A percentile compares a stretch with the other conserved stretches of the same genome.
These are phyloP conservation scores for Naganishia cerealis DNA, from an alignment of 1,284 basidiomycete species.

Conservation along the genomic window DNA sequence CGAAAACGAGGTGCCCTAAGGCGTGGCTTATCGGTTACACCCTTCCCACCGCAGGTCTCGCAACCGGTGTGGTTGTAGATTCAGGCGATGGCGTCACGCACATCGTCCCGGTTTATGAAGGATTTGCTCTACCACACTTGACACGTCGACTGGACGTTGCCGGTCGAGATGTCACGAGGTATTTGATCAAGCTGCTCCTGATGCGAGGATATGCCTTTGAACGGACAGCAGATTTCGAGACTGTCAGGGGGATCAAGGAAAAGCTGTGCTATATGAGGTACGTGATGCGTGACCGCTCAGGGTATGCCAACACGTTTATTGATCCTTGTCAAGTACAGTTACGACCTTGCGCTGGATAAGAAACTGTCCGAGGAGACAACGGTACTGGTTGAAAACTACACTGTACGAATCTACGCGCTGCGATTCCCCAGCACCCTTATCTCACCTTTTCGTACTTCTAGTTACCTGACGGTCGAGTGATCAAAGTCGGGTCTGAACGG, in stretches of 20 bases:
- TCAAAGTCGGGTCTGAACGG: slow-evolving; percentile 98
- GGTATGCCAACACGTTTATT: background rate
- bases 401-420: slow-evolving; percentile 59
- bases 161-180: slow-evolving; percentile 94
- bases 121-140: slow-evolving; percentile 90
- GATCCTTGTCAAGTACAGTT: slow-evolving; percentile 49
- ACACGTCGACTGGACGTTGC: slow-evolving; percentile 94
- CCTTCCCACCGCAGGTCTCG: slow-evolving; percentile 66
- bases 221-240: slow-evolving; percentile 98
- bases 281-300: slow-evolving; percentile 35
- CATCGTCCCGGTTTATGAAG: slow-evolving; percentile 97
- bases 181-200: slow-evolving; percentile 95
- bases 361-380: slow-evolving; percentile 94
- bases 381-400: slow-evolving; percentile 91
- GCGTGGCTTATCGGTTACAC: slow-evolving; percentile 1
- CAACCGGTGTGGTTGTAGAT: slow-evolving; percentile 97
- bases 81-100: slow-evolving; percentile 99
- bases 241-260: slow-evolving; percentile 97
- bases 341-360: slow-evolving; percentile 93
- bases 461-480: slow-evolving; percentile 92
- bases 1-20: background rate
- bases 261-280: slow-evolving; percentile 94
- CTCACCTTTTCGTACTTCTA: slow-evolving; percentile 46
- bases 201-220: slow-evolving; percentile 99
- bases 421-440: background rate